A percentile compares a stretch with the other conserved stretches of the same genome.
These are phyloP conservation scores for Globisporangium sylvaticum DNA, from an alignment of 352 stramenopile genomes.

Conservation along the genomic window DNA sequence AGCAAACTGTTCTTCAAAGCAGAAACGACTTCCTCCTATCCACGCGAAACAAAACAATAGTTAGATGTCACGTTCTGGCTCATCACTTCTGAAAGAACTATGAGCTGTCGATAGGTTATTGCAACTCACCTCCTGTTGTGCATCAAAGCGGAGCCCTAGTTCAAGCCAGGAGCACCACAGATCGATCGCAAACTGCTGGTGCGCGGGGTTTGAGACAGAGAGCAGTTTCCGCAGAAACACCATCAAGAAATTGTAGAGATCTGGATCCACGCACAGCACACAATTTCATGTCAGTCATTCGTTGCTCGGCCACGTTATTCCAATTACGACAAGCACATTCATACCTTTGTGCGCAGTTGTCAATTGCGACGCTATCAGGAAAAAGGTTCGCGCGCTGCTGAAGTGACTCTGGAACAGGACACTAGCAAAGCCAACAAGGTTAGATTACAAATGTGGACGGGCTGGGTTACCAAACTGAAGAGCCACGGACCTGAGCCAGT, in stretches of 20 bases:
- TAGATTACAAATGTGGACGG: neutral
- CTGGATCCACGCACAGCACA: constrained; percentile 23
- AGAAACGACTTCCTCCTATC: constrained; percentile 51
- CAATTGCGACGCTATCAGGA: constrained; percentile 42
- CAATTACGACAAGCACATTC: neutral
- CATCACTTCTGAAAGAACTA: neutral
- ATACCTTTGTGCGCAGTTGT: constrained; percentile 41
- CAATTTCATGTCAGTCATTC: neutral
- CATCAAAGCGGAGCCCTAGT: constrained; percentile 33
- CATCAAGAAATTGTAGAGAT: constrained; percentile 82
- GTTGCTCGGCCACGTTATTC: neutral
- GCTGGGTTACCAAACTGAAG: neutral
- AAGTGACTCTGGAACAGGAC: constrained; percentile 47
- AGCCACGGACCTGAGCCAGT: constrained; percentile 53
- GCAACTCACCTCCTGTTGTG: constrained; percentile 55
- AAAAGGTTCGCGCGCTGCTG: constrained; percentile 32
- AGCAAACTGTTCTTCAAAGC: constrained; percentile 47
- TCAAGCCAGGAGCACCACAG: constrained; percentile 74
- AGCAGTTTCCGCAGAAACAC: constrained; percentile 76
- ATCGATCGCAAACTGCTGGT: constrained; percentile 61
- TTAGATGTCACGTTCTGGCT: neutral
- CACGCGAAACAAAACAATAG: neutral
- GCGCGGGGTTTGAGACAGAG: constrained; percentile 33
- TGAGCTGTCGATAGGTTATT: neutral
- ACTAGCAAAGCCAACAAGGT: constrained; percentile 12